These are phyloP conservation scores for Carpinus viminea DNA, from an alignment of 306 rosid genomes.

Conservation along the genomic window DNA sequence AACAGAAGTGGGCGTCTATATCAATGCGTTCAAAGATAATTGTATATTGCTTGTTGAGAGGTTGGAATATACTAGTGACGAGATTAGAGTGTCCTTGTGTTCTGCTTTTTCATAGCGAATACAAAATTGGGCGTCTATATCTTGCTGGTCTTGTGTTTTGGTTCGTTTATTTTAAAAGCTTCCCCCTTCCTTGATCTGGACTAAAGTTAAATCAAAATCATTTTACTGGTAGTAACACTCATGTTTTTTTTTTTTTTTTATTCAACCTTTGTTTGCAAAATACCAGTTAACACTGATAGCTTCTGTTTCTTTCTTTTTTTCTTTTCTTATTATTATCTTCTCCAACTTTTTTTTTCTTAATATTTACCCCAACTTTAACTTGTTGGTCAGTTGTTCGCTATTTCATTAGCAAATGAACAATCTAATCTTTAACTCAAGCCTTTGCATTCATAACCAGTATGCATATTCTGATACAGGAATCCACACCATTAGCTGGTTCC, in stretches of 20 bases:
- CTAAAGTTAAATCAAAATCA: too few relatives aligned
- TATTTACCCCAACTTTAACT: neutral
- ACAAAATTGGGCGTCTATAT: neutral
- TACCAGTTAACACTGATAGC: too few relatives aligned
- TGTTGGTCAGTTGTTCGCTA: too few relatives aligned
- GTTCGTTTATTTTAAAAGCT: neutral
- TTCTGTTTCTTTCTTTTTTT: too few relatives aligned
- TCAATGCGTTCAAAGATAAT: neutral
- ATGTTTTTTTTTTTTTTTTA: too few relatives aligned
- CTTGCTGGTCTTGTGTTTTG: neutral
- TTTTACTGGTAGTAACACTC: too few relatives aligned
- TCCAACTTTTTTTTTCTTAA: too few relatives aligned
- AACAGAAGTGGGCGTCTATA: constrained; percentile 1
- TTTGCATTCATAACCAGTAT: neutral
- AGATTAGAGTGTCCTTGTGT: neutral
- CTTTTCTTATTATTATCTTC: too few relatives aligned
- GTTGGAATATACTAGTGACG: neutral
- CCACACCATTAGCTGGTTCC: constrained; percentile 96
- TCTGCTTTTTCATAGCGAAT: neutral
- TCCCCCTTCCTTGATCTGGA: neutral
- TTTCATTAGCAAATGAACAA: neutral
- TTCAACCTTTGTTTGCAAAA: too few relatives aligned
- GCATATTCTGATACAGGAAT: constrained; percentile 56
- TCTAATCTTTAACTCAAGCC: neutral
- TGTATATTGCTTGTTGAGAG: neutral